phyloP scores from a whole-genome alignment of 768 basidiomycete species.

The Leccinum variicolor region DNA sequence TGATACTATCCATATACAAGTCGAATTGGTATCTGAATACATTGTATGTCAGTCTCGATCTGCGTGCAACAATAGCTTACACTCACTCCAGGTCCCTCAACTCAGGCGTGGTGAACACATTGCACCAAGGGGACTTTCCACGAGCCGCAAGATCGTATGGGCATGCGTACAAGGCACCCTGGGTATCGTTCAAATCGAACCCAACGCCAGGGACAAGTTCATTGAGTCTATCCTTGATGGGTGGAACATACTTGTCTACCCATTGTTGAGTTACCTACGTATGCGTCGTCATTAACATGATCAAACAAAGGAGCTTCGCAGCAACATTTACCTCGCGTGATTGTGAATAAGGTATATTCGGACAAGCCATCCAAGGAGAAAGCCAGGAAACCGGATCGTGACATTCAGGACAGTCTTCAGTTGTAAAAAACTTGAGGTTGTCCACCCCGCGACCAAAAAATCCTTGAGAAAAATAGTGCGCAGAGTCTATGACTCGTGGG shows the following conservation, averaged over 20 bases:
- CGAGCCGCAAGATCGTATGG: conserved; percentile 39
- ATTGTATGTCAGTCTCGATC: not conserved
- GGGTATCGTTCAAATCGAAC: conserved; percentile 30
- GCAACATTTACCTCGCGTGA: not conserved
- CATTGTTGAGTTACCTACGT: conserved; percentile 22
- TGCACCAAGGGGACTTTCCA: conserved; percentile 38
- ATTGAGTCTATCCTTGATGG: conserved; percentile 36
- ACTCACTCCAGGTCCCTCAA: conserved; percentile 36
- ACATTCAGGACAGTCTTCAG: conserved; percentile 26
- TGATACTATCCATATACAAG: conserved; percentile 31
- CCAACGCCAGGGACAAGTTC: conserved; percentile 31
- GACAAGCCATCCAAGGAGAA: conserved; percentile 36
- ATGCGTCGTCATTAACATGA: not conserved
- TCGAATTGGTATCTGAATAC: conserved; percentile 35
- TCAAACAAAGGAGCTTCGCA: not conserved
- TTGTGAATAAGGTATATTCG: not conserved
- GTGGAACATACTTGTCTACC: conserved; percentile 35
- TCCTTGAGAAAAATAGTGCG: conserved; percentile 39
- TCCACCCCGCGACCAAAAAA: conserved; percentile 34
- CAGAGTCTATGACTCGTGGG: conserved; percentile 36
- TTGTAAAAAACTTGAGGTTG: conserved; percentile 24
- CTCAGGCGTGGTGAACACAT: conserved; percentile 34
- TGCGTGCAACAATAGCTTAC: not conserved
- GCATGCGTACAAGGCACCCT: conserved; percentile 41
- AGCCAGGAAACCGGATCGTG: conserved; percentile 37